Percentiles rank a stretch among this genome's conserved stretches.
phyloP scores from a whole-genome alignment of 345 rosid genomes.

The Sisymbrium altissimum region DNA sequence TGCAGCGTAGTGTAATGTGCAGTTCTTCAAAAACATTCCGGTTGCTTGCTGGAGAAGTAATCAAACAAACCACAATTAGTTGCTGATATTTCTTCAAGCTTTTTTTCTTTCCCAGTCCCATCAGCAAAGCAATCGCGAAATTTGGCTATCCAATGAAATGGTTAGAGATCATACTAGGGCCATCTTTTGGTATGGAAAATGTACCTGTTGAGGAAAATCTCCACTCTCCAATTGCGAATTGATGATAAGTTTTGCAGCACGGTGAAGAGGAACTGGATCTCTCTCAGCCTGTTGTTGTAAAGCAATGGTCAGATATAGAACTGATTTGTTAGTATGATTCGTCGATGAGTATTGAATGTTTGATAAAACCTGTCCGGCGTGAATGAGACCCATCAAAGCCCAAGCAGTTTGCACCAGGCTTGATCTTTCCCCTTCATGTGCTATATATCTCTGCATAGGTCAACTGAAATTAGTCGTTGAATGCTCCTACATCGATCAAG shows the following conservation, averaged over 20 bases:
- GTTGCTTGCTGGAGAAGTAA: constrained; percentile 45
- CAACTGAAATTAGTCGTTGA: not conserved
- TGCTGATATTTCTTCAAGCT: too few species aligned
- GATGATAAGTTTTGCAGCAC: constrained; percentile 56
- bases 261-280: constrained; percentile 58
- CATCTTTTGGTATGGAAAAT: not conserved
- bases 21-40: constrained; percentile 60
- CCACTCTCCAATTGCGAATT: constrained; percentile 62
- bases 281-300: constrained; percentile 43
- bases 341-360: too few species aligned
- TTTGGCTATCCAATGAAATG: too few species aligned
- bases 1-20: constrained; percentile 64
- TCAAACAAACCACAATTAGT: not conserved
- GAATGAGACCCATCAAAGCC: constrained; percentile 37
- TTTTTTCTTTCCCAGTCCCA: too few species aligned
- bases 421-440: constrained; percentile 29
- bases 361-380: constrained; percentile 33
- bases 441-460: constrained; percentile 30
- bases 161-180: not conserved
- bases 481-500: not conserved
- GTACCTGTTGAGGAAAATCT: constrained; percentile 59
- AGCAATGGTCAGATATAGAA: not conserved
- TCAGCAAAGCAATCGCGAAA: too few species aligned
- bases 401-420: constrained; percentile 37
- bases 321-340: too few species aligned